Evolutionary conservation across 2,329 filamentous ascomycete genomes (phyloP), one percentile per base, ranked within the genome.

Genomic region (Fusarium humuli): DNA sequence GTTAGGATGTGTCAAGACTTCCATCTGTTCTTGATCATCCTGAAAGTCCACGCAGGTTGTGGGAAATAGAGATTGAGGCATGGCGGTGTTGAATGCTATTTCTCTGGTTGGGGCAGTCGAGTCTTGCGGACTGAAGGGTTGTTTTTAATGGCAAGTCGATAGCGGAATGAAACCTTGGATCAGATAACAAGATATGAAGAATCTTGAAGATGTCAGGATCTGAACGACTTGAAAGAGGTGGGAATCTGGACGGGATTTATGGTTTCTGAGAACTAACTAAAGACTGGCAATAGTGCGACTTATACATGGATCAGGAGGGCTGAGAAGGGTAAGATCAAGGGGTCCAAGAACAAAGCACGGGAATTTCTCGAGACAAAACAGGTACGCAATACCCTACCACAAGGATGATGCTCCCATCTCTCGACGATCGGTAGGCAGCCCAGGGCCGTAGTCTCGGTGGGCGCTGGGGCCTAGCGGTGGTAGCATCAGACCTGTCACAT

Each of bases 401-500:
- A 64, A 70, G 46, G 49, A 59, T 70, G 63, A 71, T 75, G 67
- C 48, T 71, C 47, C 57, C 63, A 61, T 71, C 41, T 68, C 64
- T 66, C 71, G 70, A 70, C 71, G 73, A 77, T 77, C 70, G 66
- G 72, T 73, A 71, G 65, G 68, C 60, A 71, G 60, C 73, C 67
- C 32, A 41, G 48, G 70, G 59, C 65, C 65, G 67, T 74, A 63
- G 73, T 72, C 58, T 76, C 62, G 61, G 73, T 65, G 69, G 69
- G 60, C 66, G 69, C 67, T 70, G 46, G 67, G 60, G 29, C 57
- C 49, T 59, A 69, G 70, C 75, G 70, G 63, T 65, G 47, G 63
- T 58, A 46, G 57, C 56, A 73, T 53, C 60, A 79, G 78, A 80
- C 78, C 71, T 80, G 78, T 80, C 78, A 79, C 75, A 79, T 80